phyloP scores from a whole-genome alignment of 352 stramenopile species.

The Phytophthora colocasiae region DNA sequence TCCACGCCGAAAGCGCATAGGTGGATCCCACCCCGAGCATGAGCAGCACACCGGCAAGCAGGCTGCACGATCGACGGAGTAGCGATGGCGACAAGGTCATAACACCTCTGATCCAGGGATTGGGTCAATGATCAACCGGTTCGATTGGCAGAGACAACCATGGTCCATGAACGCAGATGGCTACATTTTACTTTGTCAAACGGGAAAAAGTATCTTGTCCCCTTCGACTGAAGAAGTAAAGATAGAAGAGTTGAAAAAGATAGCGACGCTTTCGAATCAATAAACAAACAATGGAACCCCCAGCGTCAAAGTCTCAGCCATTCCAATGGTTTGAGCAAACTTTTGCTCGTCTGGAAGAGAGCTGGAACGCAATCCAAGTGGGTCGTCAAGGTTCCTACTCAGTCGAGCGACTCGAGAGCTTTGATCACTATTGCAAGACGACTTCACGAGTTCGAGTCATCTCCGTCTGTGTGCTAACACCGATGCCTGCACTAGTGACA shows the following conservation, averaged over 20 bases:
- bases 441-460: constrained; percentile 3
- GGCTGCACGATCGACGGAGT: constrained; percentile 46
- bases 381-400: constrained; percentile 16
- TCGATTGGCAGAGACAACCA: constrained; percentile 2
- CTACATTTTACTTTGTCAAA: constrained; percentile 20
- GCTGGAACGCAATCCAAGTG: constrained; percentile 15
- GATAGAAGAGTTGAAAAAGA: too few species aligned
- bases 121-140: constrained; percentile 5
- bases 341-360: background rate
- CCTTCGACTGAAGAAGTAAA: too few species aligned
- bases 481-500: background rate
- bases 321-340: background rate
- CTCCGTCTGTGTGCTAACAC: constrained; percentile 7
- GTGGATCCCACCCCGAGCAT: constrained; percentile 82
- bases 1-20: constrained; percentile 86
- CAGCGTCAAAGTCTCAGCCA: too few species aligned
- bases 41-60: constrained; percentile 64
- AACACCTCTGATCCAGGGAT: background rate
- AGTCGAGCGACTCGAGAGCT: constrained; percentile 12
- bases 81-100: constrained; percentile 18
- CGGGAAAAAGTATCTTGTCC: constrained; percentile 13
- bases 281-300: too few species aligned
- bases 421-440: constrained; percentile 9
- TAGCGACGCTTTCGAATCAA: too few species aligned
- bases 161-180: constrained; percentile 3